Percentiles rank a stretch among this genome's conserved stretches.
Conservation (phyloP, 2,329 filamentous ascomycete genomes). For the Fusarium nisikadoi region DNA sequence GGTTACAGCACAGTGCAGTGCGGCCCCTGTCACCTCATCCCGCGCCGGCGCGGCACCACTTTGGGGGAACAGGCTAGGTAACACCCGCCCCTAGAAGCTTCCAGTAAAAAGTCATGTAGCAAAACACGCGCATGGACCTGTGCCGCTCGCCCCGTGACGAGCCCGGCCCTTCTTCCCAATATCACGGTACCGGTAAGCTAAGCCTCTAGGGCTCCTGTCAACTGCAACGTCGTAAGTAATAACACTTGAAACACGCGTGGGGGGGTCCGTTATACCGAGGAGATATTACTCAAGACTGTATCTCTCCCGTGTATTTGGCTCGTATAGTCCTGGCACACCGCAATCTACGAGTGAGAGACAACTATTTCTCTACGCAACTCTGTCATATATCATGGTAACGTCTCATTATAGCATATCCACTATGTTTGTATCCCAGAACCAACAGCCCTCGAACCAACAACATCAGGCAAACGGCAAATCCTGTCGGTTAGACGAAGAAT, state of each 20-base stretch:
- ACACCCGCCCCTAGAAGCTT: constrained; percentile 4
- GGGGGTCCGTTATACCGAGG: not conserved
- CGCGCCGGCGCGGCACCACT: not conserved
- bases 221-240: not conserved
- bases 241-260: not conserved
- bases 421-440: not conserved
- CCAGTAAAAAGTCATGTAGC: not conserved
- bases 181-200: constrained; percentile 3
- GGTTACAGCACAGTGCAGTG: not conserved
- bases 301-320: not conserved
- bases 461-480: constrained; percentile 50
- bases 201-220: not conserved
- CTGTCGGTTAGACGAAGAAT: constrained; percentile 44
- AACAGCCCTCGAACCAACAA: not conserved
- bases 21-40: not conserved
- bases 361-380: not conserved
- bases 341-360: not conserved
- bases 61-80: not conserved
- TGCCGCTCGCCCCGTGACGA: not conserved
- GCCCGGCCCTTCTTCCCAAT: not conserved
- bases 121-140: not conserved
- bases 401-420: not conserved
- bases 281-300: not conserved
- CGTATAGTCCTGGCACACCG: not conserved
- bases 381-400: not conserved